phyloP scores from a whole-genome alignment of 108 stramenopile genomes.

The Mayamaea pseudoterrestris region DNA sequence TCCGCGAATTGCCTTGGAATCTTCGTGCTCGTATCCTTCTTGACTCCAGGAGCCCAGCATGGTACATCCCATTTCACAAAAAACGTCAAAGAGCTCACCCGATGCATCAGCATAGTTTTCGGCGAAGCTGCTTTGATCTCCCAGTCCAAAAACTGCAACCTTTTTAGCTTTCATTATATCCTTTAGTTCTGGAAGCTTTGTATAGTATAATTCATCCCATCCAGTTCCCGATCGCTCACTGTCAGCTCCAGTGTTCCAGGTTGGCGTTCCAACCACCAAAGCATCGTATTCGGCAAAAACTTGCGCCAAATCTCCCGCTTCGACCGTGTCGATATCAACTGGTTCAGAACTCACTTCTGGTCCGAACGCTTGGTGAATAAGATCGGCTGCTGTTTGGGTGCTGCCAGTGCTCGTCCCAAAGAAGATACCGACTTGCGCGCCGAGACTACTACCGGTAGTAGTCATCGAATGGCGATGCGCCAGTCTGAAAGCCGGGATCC shows the following conservation, averaged over 20 bases:
- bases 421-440: slow-evolving; percentile 52
- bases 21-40: slow-evolving; percentile 77
- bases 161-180: slow-evolving; percentile 51
- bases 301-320: slow-evolving; percentile 26
- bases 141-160: slow-evolving; percentile 81
- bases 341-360: slow-evolving; percentile 50
- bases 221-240: slow-evolving; percentile 74
- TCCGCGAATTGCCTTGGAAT: slow-evolving; percentile 67
- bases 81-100: slow-evolving; percentile 82
- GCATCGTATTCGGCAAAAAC: slow-evolving; percentile 59
- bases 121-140: slow-evolving; percentile 60
- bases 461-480: too few relatives aligned
- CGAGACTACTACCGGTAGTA: too few relatives aligned
- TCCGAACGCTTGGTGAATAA: slow-evolving; percentile 50
- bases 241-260: slow-evolving; percentile 74
- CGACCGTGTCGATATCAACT: slow-evolving; percentile 61
- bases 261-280: slow-evolving; percentile 59
- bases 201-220: slow-evolving; percentile 86
- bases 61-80: slow-evolving; percentile 58
- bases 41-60: slow-evolving; percentile 64
- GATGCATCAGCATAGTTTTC: slow-evolving; percentile 85
- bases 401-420: slow-evolving; percentile 71
- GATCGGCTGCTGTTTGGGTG: slow-evolving; percentile 55
- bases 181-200: slow-evolving; percentile 38
- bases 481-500: too few relatives aligned